Evolutionary conservation across 495 filamentous ascomycete species (phyloP).

Genomic region (Hypomontagnella submonticulosa): DNA sequence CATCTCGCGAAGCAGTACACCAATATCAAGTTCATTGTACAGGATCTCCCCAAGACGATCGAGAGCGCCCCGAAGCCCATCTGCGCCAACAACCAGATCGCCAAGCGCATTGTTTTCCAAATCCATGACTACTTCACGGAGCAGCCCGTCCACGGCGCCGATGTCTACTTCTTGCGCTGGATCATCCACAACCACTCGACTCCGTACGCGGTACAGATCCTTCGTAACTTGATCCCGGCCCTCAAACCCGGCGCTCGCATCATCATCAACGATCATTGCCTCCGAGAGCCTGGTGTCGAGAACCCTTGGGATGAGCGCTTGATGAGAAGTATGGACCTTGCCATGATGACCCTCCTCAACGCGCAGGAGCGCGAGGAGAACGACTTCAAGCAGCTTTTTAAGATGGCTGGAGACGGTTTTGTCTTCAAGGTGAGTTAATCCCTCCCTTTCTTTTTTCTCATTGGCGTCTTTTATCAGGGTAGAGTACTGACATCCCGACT

Average conservation of each 20-base stretch:
- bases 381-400: slow-evolving; percentile 62
- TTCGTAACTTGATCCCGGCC: slow-evolving; percentile 64
- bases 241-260: slow-evolving; percentile 65
- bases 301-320: slow-evolving; percentile 61
- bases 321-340: slow-evolving; percentile 66
- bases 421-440: slow-evolving; percentile 53
- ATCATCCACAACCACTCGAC: slow-evolving; percentile 70
- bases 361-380: slow-evolving; percentile 63
- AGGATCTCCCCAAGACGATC: slow-evolving; percentile 63
- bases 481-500: slow-evolving; percentile 16
- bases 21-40: slow-evolving; percentile 65
- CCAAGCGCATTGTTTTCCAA: slow-evolving; percentile 55
- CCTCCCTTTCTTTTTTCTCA: not conserved
- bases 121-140: slow-evolving; percentile 66
- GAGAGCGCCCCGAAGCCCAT: slow-evolving; percentile 56
- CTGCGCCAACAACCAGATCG: slow-evolving; percentile 52
- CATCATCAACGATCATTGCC: slow-evolving; percentile 64
- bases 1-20: slow-evolving; percentile 59
- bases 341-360: slow-evolving; percentile 66
- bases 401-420: slow-evolving; percentile 54
- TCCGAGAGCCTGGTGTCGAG: slow-evolving; percentile 56
- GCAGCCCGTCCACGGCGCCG: slow-evolving; percentile 64
- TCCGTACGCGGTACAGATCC: slow-evolving; percentile 65
- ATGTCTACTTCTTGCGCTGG: slow-evolving; percentile 68
- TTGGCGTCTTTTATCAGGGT: slow-evolving; percentile 9